phyloP scores from a whole-genome alignment of 1,284 basidiomycete genomes.

The Fomitiporia mediterranea region DNA sequence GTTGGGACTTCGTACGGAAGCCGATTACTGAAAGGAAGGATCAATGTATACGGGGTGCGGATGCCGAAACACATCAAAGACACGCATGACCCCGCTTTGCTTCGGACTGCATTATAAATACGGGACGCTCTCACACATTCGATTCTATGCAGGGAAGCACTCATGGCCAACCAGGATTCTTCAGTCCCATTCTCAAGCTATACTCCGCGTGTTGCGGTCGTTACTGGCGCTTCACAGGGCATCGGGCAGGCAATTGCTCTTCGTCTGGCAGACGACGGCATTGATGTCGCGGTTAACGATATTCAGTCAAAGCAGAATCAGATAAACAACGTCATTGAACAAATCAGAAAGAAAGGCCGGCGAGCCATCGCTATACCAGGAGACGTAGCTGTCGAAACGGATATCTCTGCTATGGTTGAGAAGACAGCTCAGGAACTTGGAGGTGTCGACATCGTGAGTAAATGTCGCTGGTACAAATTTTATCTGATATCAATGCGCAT shows the following conservation, averaged over 20 bases:
- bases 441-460: slow-evolving; percentile 15
- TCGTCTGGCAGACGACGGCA: slow-evolving; percentile 19
- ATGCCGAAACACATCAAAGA: too few relatives aligned
- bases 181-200: too few relatives aligned
- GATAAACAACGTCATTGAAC: slow-evolving; percentile 11
- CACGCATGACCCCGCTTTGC: too few relatives aligned
- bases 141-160: too few relatives aligned
- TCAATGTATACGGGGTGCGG: too few relatives aligned
- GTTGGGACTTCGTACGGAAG: too few relatives aligned
- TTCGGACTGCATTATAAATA: too few relatives aligned
- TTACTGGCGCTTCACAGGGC: slow-evolving; percentile 23
- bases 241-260: slow-evolving; percentile 19
- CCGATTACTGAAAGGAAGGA: too few relatives aligned
- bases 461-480: neutral
- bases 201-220: slow-evolving; percentile 6
- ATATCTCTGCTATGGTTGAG: slow-evolving; percentile 11
- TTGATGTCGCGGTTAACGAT: slow-evolving; percentile 22
- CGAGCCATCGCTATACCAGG: slow-evolving; percentile 12
- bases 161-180: too few relatives aligned
- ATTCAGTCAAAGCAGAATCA: neutral
- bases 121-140: too few relatives aligned
- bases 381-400: slow-evolving; percentile 13
- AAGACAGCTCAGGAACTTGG: slow-evolving; percentile 12
- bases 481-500: neutral
- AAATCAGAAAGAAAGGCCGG: slow-evolving; percentile 8